Evolutionary conservation across 176 grass and related monocot genomes (phyloP), one percentile per base, ranked within the genome.

Genomic region (Oryza meridionalis): DNA sequence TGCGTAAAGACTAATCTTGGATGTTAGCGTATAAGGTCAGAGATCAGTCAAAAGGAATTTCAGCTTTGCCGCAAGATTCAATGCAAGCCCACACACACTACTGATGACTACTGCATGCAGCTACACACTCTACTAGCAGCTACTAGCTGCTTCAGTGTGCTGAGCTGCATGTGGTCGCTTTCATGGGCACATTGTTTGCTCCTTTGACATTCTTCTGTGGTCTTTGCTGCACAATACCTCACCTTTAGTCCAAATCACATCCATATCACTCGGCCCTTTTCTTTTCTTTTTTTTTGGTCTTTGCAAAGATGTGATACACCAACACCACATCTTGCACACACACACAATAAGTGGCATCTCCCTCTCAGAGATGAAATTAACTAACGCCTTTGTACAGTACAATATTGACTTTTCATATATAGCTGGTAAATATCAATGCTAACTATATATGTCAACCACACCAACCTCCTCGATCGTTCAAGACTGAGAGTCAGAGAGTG

Each of bases 1-100:
- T 11, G 87, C 50, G 65, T 88, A 89, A 85, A 85, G 82, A 81
- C 82, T 89, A 64, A 71, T 32, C 82, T 81, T 89, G 87, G 87
- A 85, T 66, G 50, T 27, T 89, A 81, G 83, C 61, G 77, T 81
- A 72, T 66, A 85, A 77, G 22, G 71, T 77, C 77, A 85, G 77
- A 72, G 29, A 31, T 31, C 29, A 31, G n/a, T 65, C 42, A 66
- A 17, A 76, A 65, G n/a, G 27, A 69, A 81, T 50, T 76, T 81
- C 77, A 76, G 29, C 42, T 35, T 72, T 35, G 77, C 66, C 72
- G 14, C 22, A 77, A 75, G 80, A 81, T 89, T 81, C 72, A 76
- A 85, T 12, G 72, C n/a, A 70, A n/a, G 29, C 70, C 42, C 62
- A 58, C 67, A 68, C 46, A 68, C 46, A 80, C 38, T 63, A 80